A percentile compares a stretch with the other conserved stretches of the same genome.
phyloP scores from a whole-genome alignment of 495 filamentous ascomycete genomes.

The Talaromyces nanjingensis region DNA sequence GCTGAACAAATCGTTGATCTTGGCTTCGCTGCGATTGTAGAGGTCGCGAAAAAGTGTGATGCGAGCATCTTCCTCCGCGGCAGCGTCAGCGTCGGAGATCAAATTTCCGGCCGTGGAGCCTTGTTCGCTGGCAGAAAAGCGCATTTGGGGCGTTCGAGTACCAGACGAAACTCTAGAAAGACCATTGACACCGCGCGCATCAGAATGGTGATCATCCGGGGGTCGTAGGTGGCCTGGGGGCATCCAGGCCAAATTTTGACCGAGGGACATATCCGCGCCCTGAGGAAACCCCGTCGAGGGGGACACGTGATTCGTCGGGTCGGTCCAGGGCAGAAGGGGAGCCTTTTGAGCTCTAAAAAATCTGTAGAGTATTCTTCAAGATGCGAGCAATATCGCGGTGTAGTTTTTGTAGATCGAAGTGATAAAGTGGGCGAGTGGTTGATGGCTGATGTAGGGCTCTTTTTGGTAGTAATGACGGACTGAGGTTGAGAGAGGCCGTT shows the following conservation, averaged over 20 bases:
- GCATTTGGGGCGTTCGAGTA: conserved; percentile 42
- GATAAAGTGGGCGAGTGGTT: conserved; percentile 22
- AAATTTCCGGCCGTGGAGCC: conserved; percentile 37
- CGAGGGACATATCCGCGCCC: conserved; percentile 47
- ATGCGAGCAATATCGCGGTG: conserved; percentile 15
- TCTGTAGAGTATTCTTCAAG: conserved; percentile 24
- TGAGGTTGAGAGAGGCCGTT: conserved; percentile 10
- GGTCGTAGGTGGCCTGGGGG: conserved; percentile 42
- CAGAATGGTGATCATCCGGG: conserved; percentile 34
- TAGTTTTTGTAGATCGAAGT: conserved; percentile 25
- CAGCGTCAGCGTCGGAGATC: conserved; percentile 44
- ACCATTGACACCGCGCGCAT: conserved; percentile 43
- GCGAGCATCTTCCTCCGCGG: conserved; percentile 58
- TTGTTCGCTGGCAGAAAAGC: conserved; percentile 41
- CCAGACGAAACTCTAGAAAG: conserved; percentile 37
- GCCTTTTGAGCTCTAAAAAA: conserved; percentile 24
- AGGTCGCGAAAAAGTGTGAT: conserved; percentile 54
- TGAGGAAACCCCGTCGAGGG: conserved; percentile 39
- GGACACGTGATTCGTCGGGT: conserved; percentile 42
- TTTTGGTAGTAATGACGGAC: conserved; percentile 9
- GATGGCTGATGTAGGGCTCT: conserved; percentile 15
- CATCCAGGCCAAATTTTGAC: conserved; percentile 38
- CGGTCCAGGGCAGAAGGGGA: conserved; percentile 25
- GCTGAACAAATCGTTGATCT: conserved; percentile 53
- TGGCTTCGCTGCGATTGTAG: conserved; percentile 52